Evolutionary conservation across 805 yeast genomes (phyloP).

Genomic region (Suhomyces xylopsoci): DNA sequence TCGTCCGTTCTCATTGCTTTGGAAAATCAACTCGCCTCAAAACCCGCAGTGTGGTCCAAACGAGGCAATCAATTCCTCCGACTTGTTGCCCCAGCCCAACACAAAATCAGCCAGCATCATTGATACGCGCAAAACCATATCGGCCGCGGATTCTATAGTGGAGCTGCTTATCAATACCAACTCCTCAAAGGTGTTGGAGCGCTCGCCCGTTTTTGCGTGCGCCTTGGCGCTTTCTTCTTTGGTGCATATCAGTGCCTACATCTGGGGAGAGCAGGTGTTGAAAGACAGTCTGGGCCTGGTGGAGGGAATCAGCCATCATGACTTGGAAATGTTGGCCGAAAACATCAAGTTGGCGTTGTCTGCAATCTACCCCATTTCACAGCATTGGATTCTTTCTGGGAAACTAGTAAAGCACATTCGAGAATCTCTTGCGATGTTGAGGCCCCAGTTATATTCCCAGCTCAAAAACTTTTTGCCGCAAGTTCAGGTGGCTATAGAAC

Average conservation of each 20-base stretch:
- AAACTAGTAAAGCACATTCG: conserved; percentile 46
- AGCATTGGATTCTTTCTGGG: conserved; percentile 51
- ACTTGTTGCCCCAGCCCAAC: conserved; percentile 13
- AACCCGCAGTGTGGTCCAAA: conserved; percentile 32
- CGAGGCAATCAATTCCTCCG: conserved; percentile 16
- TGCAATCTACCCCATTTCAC: conserved; percentile 47
- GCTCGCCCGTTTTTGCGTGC: conserved; percentile 54
- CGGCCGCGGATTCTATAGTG: conserved; percentile 50
- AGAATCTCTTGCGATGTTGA: conserved; percentile 41
- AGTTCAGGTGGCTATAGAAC: conserved; percentile 10
- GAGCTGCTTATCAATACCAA: conserved; percentile 46
- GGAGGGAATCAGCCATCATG: conserved; percentile 1
- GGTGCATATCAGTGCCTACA: conserved; percentile 51
- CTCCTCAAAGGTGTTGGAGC: conserved; percentile 38
- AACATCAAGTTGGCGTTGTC: conserved; percentile 49
- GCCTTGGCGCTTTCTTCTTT: conserved; percentile 51
- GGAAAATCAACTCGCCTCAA: conserved; percentile 46
- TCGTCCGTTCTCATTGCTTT: conserved; percentile 50
- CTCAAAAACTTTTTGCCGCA: conserved; percentile 31
- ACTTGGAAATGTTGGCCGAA: conserved; percentile 44
- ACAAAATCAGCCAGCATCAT: conserved; percentile 42
- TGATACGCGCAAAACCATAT: conserved; percentile 53
- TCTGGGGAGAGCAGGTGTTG: conserved; percentile 47
- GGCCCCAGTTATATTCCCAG: conserved; percentile 39
- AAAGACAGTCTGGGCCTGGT: neutral